phyloP scores from a whole-genome alignment of 176 grass and related monocot genomes.

The Avena sativa region DNA sequence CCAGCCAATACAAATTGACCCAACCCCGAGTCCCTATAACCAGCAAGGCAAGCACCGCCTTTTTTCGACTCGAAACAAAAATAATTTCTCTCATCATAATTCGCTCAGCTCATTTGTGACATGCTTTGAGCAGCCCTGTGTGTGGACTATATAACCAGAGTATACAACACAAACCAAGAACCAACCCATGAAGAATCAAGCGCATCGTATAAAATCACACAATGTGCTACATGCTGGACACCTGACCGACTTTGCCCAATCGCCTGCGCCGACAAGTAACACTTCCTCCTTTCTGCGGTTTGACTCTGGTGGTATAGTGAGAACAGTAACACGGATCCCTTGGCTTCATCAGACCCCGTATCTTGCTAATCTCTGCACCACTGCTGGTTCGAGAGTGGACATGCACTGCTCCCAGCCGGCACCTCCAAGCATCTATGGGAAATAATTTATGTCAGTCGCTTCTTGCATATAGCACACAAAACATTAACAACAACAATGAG shows the following conservation, averaged over 20 bases:
- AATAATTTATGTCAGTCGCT: not conserved
- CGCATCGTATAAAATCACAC: slow-evolving; percentile 8
- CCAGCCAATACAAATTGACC: slow-evolving; percentile 31
- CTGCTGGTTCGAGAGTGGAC: slow-evolving; percentile 63
- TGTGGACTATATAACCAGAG: slow-evolving; percentile 5
- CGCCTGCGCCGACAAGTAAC: not conserved
- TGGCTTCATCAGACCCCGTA: slow-evolving; percentile 58
- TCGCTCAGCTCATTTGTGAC: slow-evolving; percentile 15
- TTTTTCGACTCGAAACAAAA: not conserved
- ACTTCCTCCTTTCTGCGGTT: not conserved
- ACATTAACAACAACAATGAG: not conserved
- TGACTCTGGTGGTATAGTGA: not conserved
- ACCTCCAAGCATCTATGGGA: slow-evolving; percentile 65
- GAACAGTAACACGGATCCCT: not conserved
- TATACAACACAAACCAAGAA: not conserved
- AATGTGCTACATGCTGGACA: not conserved
- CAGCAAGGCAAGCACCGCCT: not conserved
- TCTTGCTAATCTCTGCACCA: slow-evolving; percentile 71
- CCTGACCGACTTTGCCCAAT: not conserved
- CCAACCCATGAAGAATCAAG: slow-evolving; percentile 16
- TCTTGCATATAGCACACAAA: not conserved
- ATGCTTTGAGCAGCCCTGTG: not conserved
- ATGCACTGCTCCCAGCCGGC: slow-evolving; percentile 87
- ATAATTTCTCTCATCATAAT: not conserved
- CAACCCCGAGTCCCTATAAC: not conserved